Evolutionary conservation across 176 grass and related monocot genomes (phyloP).

Genomic region (Paspalum vaginatum): DNA sequence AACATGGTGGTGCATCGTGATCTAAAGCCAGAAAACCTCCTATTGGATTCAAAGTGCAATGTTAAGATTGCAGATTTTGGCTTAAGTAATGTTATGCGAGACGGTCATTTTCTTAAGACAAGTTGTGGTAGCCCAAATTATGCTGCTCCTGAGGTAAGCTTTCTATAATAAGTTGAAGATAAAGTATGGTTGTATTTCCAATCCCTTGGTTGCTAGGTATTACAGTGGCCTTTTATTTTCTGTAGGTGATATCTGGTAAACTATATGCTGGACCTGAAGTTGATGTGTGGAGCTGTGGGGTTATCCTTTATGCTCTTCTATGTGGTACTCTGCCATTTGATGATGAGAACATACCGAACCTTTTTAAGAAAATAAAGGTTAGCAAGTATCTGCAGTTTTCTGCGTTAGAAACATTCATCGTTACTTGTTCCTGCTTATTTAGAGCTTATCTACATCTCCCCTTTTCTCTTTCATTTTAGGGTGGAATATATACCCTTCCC

Average conservation of each 20-base stretch:
- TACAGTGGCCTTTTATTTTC: conserved; percentile 26
- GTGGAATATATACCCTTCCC: conserved; percentile 75
- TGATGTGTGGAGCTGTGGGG: conserved; percentile 80
- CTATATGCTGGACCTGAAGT: conserved; percentile 79
- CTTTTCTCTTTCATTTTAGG: conserved; percentile 31
- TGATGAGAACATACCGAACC: conserved; percentile 78
- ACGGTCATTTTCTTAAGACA: conserved; percentile 77
- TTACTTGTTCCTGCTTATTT: conserved; percentile 26
- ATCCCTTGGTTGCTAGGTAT: background rate
- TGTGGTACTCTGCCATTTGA: conserved; percentile 83
- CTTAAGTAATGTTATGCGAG: conserved; percentile 78
- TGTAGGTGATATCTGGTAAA: conserved; percentile 76
- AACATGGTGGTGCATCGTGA: conserved; percentile 82
- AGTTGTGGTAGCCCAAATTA: conserved; percentile 84
- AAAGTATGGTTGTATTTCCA: background rate
- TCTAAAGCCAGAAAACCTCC: conserved; percentile 73
- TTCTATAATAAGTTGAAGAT: background rate
- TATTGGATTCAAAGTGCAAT: conserved; percentile 69
- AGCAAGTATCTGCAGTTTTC: conserved; percentile 19
- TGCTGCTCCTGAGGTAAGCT: conserved; percentile 71
- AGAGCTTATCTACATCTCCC: background rate
- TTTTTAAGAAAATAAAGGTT: conserved; percentile 88
- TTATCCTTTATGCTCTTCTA: conserved; percentile 81
- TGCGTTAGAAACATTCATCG: background rate
- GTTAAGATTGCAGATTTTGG: conserved; percentile 82